These are phyloP conservation scores for Crithidia expoeki DNA, from an alignment of 208 protist species.

Conservation along the genomic window DNA sequence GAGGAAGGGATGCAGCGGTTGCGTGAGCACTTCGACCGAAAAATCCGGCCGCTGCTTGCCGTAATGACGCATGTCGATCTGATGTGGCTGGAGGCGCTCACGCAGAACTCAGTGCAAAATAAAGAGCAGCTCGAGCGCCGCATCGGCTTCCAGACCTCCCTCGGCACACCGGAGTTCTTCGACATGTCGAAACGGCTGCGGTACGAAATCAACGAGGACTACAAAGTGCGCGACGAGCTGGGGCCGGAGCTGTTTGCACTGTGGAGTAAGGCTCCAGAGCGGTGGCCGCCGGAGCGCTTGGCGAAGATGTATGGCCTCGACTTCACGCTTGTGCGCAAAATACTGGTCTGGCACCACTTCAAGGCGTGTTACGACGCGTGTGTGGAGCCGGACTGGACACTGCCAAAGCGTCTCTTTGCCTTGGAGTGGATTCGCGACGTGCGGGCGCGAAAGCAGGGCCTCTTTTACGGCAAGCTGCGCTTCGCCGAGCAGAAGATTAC, in stretches of 20 bases:
- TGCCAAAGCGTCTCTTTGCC: slow-evolving; percentile 93
- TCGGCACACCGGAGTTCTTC: slow-evolving; percentile 94
- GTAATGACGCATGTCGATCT: slow-evolving; percentile 93
- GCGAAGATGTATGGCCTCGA: slow-evolving; percentile 95
- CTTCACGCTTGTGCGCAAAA: slow-evolving; percentile 92
- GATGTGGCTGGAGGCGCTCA: slow-evolving; percentile 91
- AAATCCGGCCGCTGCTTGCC: slow-evolving; percentile 90
- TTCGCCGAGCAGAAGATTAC: slow-evolving; percentile 94
- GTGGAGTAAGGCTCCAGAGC: slow-evolving; percentile 93
- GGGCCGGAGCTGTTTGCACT: slow-evolving; percentile 93
- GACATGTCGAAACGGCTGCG: slow-evolving; percentile 92
- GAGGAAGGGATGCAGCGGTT: slow-evolving; percentile 91
- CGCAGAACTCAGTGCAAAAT: slow-evolving; percentile 88
- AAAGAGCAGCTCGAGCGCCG: slow-evolving; percentile 87
- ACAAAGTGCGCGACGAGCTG: slow-evolving; percentile 94
- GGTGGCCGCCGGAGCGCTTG: slow-evolving; percentile 93
- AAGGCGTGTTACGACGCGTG: slow-evolving; percentile 95
- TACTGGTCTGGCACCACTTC: slow-evolving; percentile 94
- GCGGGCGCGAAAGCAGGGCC: slow-evolving; percentile 85
- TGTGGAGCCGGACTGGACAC: slow-evolving; percentile 93
- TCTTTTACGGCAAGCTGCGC: slow-evolving; percentile 93
- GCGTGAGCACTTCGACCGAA: slow-evolving; percentile 92
- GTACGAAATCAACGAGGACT: slow-evolving; percentile 95
- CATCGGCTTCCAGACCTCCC: slow-evolving; percentile 90
- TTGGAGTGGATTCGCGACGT: slow-evolving; percentile 94